Evolutionary conservation across 2,329 filamentous ascomycete species (phyloP), one percentile per base, ranked within the genome.

Genomic region (Leptographium procerum): DNA sequence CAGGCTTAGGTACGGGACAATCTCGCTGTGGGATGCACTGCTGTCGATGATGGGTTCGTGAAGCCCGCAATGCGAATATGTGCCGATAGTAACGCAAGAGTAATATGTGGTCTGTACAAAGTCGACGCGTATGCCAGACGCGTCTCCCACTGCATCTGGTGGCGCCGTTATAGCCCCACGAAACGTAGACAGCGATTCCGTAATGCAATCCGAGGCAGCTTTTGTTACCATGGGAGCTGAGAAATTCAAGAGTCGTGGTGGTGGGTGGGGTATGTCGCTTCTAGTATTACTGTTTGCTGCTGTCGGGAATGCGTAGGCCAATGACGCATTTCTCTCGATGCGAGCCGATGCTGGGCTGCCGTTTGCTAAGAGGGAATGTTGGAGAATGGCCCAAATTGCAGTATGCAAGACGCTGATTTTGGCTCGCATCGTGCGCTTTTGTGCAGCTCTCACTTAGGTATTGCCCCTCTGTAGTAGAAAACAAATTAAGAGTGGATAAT

Each of bases 51-150:
- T 69, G 0, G 72, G 71, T 61, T 69, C 65, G 56, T 73, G 71
- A 70, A 69, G 71, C 11, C 72, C 72, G 61, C 72, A 75, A 52
- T 72, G 71, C 48, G 69, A 66, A 34, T 68, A 63, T 1, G 63
- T 63, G 11, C 59, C 69, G 51, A 64, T 64, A 16, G 68, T 68
- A 8, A 69, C 68, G 61, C 72, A 74, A 29, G 68, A 69, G 61
- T 67, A 73, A 60, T 72, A 74, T 7, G 72, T 73, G n/a, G 69
- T 70, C 64, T 73, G 69, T 14, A 66, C 62, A 59, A 69, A 71
- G 24, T 68, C 58, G 5, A 2, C 33, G 26, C 61, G 43, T 61
- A 61, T 63, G 28, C 62, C 59, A 4, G 1, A n/a, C 1, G 31
- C 52, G 13, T 24, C 26, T n/a, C 5, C 13, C 40, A 3, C 31